Evolutionary conservation across 1,284 basidiomycete genomes (phyloP), one percentile per base, ranked within the genome.

Genomic region (Heliocybe sulcata): DNA sequence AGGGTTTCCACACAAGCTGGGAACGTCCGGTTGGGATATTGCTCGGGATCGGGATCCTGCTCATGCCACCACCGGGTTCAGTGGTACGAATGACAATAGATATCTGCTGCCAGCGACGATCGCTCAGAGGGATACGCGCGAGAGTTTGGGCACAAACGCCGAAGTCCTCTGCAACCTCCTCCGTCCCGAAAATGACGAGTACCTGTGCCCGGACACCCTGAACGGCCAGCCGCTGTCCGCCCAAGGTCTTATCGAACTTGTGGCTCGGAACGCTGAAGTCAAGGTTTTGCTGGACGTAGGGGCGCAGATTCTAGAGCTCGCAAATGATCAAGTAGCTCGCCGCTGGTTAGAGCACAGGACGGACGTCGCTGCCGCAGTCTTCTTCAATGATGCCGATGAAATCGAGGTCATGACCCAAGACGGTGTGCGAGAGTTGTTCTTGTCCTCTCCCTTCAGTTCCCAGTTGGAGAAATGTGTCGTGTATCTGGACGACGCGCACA

Each of bases 401-500:
- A 61, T 80, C 27, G 64, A 60, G 0, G 74, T 83, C 0, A 55
- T 76, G 45, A 71, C 67, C 2, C 70, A 67, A 12, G 74, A 78
- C 48, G 74, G 71, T 0, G 61, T 53, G 1, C 62, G 64, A 0
- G 74, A 79, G 53, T 63, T 67, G 1, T 62, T 83, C 1, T 49
- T 64, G 2, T 69, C 73, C 3, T 82, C 80, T 2, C 69, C 72
- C 0, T 80, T 72, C 57, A 65, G 61, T 1, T 66, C 72, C 35
- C 72, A 72, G 54, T 63, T 82, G 0, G 69, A 73, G 16, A 66
- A 69, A 57, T 80, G 77, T 31, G 57, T 80, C 2, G 60, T 81
- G 1, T 82, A 83, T 56, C 72, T 83, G 0, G 81, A 82, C 45
- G 81, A 83, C 59, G 76, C 76, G 1, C 80, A 82, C 56, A 82